A percentile compares a stretch with the other conserved stretches of the same genome.
Evolutionary conservation across 1,139 yeast species (phyloP).

Genomic region (Debaryomyces udenii): DNA sequence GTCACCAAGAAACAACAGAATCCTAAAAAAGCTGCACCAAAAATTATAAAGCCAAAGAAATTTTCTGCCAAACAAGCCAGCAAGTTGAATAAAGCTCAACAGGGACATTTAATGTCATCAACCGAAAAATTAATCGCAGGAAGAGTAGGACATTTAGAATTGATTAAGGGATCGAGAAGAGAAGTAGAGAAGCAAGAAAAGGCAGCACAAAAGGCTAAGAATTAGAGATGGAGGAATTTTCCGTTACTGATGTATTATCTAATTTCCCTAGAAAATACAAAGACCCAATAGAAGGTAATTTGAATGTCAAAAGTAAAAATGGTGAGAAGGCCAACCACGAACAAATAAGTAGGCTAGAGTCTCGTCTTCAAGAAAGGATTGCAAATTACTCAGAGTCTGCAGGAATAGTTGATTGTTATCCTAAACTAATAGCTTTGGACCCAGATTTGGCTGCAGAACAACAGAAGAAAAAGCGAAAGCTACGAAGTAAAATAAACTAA

Average conservation of each 20-base stretch:
- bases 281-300: neutral
- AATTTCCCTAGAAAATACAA: constrained; percentile 6
- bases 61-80: constrained; percentile 46
- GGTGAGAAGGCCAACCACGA: neutral
- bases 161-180: constrained; percentile 90
- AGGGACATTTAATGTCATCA: constrained; percentile 64
- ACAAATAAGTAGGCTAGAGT: neutral
- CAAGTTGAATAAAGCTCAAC: constrained; percentile 63
- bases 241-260: constrained; percentile 4
- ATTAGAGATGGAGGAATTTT: constrained; percentile 7
- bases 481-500: constrained; percentile 13
- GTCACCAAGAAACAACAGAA: constrained; percentile 57
- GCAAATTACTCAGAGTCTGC: neutral
- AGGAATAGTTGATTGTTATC: constrained; percentile 17
- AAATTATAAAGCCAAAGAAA: constrained; percentile 70
- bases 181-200: constrained; percentile 64
- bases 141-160: constrained; percentile 93
- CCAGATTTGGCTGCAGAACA: constrained; percentile 30
- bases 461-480: constrained; percentile 23
- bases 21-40: constrained; percentile 72
- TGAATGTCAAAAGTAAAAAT: neutral
- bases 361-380: constrained; percentile 3
- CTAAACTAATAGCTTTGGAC: constrained; percentile 35
- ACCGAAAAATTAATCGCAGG: constrained; percentile 88
- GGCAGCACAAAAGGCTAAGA: constrained; percentile 24